A percentile compares a stretch with the other conserved stretches of the same genome.
phyloP scores from a whole-genome alignment of 2,329 filamentous ascomycete genomes.

The Passalora sequoiae region DNA sequence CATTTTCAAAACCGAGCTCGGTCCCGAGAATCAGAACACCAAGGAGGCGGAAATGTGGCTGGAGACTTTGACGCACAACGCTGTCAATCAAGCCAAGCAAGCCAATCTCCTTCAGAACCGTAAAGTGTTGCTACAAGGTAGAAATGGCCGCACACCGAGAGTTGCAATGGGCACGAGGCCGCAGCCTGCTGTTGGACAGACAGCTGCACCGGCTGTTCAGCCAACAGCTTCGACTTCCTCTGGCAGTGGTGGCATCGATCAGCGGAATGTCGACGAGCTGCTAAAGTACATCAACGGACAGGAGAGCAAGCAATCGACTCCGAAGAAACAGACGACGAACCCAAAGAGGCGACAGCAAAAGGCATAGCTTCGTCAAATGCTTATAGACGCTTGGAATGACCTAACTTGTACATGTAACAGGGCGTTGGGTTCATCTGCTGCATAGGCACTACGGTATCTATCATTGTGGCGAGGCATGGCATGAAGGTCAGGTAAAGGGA shows the following conservation, averaged over 20 bases:
- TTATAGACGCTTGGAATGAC: neutral
- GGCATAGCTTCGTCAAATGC: slow-evolving; percentile 13
- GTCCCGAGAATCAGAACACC: slow-evolving; percentile 89
- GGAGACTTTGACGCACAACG: slow-evolving; percentile 91
- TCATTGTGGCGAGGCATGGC: neutral
- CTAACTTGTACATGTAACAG: neutral
- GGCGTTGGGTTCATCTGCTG: neutral
- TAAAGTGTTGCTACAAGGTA: slow-evolving; percentile 21
- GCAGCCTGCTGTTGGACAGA: slow-evolving; percentile 53
- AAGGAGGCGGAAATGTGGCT: slow-evolving; percentile 97
- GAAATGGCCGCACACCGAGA: slow-evolving; percentile 45
- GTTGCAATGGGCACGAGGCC: slow-evolving; percentile 55
- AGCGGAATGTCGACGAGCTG: slow-evolving; percentile 83
- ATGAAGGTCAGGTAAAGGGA: neutral
- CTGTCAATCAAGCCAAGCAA: slow-evolving; percentile 87
- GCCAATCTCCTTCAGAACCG: slow-evolving; percentile 46
- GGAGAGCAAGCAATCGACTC: slow-evolving; percentile 36
- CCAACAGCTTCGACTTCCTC: slow-evolving; percentile 8
- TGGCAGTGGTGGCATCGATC: slow-evolving; percentile 36
- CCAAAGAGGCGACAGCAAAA: slow-evolving; percentile 37
- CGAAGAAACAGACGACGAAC: slow-evolving; percentile 45
- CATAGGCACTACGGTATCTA: too few relatives aligned
- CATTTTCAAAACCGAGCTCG: slow-evolving; percentile 84
- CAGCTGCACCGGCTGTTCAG: slow-evolving; percentile 31
- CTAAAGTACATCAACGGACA: slow-evolving; percentile 88